A percentile compares a stretch with the other conserved stretches of the same genome.
Evolutionary conservation across 2,329 filamentous ascomycete species (phyloP).

Genomic region (Talaromyces sp.): DNA sequence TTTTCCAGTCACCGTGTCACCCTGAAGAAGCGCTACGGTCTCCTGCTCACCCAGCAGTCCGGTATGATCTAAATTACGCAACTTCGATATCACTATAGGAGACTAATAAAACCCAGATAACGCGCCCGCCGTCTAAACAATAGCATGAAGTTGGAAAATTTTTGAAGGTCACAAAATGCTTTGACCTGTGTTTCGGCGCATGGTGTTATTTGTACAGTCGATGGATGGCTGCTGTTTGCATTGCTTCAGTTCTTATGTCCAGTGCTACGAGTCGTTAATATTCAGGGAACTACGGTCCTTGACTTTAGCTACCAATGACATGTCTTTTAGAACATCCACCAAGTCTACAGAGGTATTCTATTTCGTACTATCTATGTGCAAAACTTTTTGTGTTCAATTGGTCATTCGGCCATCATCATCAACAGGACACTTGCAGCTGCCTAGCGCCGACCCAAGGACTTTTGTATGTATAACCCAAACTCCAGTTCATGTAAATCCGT

Average conservation of each 20-base stretch:
- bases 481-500: conserved; percentile 25
- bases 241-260: conserved; percentile 25
- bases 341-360: conserved; percentile 16
- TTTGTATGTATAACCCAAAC: conserved; percentile 24
- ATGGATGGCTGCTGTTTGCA: conserved; percentile 29
- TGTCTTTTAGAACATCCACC: conserved; percentile 4
- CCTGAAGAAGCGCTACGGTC: conserved; percentile 87
- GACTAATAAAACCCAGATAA: background rate
- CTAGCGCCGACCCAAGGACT: conserved; percentile 11
- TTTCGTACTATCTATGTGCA: conserved; percentile 25
- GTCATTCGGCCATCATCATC: conserved; percentile 19
- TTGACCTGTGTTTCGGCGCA: conserved; percentile 38
- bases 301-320: conserved; percentile 17
- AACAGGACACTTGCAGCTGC: conserved; percentile 15
- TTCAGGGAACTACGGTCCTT: conserved; percentile 13
- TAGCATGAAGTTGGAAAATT: conserved; percentile 18
- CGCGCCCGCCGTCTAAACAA: conserved; percentile 1
- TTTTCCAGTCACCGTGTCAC: conserved; percentile 78
- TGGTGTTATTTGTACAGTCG: conserved; percentile 41
- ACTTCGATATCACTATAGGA: background rate
- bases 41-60: conserved; percentile 78
- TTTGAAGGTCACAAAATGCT: conserved; percentile 25
- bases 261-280: conserved; percentile 12
- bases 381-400: conserved; percentile 21
- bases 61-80: conserved; percentile 40